Base-by-base conservation (phyloP, 2,329 filamentous ascomycete genomes). In the Colletotrichum sojae region DNA sequence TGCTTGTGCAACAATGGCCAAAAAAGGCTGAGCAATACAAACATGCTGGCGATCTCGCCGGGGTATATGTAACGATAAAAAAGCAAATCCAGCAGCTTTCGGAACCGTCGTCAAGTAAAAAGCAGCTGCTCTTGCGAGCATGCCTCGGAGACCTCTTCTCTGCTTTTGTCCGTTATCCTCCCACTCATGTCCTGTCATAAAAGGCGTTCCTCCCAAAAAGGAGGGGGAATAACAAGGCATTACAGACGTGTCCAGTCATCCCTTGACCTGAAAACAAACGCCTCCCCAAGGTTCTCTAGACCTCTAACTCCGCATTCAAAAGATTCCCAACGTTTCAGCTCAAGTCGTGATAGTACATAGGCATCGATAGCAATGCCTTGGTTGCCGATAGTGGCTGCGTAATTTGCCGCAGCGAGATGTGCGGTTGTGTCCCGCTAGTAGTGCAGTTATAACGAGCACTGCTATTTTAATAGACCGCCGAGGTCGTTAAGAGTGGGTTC, bases 391-490 rank as follows among this genome's bases (percentile, higher is more conserved):
- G 46, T 49, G 20, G 46, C 3, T 36, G 31, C 31, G 31, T 36
- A 10, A 36, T 36, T 36, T 10, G 10, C 10, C 31, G 31, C 9
- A 36, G 31, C 10, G 10, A 36, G 8, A 10, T 36, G 10, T 36
- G 31, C n/a, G 16, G 46, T 36, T n/a, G 27, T 60, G 4, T 5
- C 27, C 20, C 13, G 20, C 20, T 3, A 6, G 4, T 25, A 45
- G 36, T 18, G 27, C 40, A 39, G 45, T 31, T 49, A 52, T 49
- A 16, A 16, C 18, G 13, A 53, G 4, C 10, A 40, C 22, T 18
- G 20, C 39, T 72, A 80, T 54, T 76, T 79, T 39, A 84, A 73
- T 18, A 85, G 76, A 53, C 83, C 81, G 16, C 82, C 82, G 4
- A 77, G 75, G 69, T 84, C 83, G 53, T 76, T 77, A 2, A 84